Percentiles rank a stretch among this genome's conserved stretches.
Evolutionary conservation across 805 yeast genomes (phyloP).

Genomic region (Candida nonsorbophila): DNA sequence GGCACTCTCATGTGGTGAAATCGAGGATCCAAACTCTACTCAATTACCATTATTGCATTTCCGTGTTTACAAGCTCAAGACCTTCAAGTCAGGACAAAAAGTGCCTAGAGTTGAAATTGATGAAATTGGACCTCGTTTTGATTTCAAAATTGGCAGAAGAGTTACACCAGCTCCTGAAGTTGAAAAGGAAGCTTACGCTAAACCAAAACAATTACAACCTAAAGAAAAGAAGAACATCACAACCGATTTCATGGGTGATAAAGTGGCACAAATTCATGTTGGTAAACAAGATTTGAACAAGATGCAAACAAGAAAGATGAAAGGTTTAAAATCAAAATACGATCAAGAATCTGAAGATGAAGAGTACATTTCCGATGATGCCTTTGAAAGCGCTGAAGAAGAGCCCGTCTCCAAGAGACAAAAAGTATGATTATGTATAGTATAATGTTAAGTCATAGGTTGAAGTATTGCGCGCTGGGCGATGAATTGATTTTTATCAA

Average conservation of each 20-base stretch:
- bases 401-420: conserved; percentile 27
- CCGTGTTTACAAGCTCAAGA: conserved; percentile 84
- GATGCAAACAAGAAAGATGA: conserved; percentile 96
- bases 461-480: too few relatives aligned
- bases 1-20: conserved; percentile 68
- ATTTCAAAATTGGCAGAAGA: conserved; percentile 86
- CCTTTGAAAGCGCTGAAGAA: conserved; percentile 12
- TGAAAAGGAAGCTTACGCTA: conserved; percentile 82
- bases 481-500: too few relatives aligned
- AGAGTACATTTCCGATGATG: conserved; percentile 30
- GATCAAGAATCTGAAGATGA: conserved; percentile 67
- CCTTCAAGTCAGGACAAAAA: conserved; percentile 79
- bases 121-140: conserved; percentile 94
- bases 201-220: conserved; percentile 76
- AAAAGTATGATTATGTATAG: conserved; percentile 14
- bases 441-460: too few relatives aligned
- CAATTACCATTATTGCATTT: conserved; percentile 78
- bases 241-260: conserved; percentile 88
- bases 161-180: conserved; percentile 78
- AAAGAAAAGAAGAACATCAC: conserved; percentile 85
- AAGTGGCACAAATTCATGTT: conserved; percentile 92
- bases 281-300: conserved; percentile 90
- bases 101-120: conserved; percentile 91
- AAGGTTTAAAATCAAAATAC: conserved; percentile 84
- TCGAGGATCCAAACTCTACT: conserved; percentile 68